phyloP scores from a whole-genome alignment of 139 green algal genomes.

The Chlamydomonas sp. region DNA sequence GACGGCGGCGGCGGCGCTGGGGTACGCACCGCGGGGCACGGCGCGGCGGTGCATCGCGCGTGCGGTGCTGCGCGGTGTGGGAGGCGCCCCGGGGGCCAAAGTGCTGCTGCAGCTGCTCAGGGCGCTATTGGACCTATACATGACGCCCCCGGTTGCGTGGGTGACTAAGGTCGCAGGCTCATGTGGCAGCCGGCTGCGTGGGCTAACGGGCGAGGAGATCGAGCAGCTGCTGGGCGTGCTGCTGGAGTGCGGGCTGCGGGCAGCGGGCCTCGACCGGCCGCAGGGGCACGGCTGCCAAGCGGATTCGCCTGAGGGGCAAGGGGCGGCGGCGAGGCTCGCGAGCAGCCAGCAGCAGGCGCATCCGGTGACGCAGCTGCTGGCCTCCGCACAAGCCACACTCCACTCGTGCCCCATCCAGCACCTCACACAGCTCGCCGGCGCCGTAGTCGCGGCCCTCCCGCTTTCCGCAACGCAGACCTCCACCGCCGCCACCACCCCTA shows the following conservation, averaged over 20 bases:
- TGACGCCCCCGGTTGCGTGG: constrained; percentile 2
- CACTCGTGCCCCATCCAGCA: constrained; percentile 8
- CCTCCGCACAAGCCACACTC: not conserved
- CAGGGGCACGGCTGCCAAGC: not conserved
- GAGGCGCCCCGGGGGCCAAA: not conserved
- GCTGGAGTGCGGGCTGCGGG: not conserved
- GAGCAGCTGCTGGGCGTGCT: constrained; percentile 5
- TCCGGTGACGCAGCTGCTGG: not conserved
- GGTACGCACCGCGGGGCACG: not conserved
- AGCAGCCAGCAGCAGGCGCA: not conserved
- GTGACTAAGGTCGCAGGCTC: not conserved
- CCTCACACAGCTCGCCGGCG: not conserved
- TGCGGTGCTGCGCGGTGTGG: not conserved
- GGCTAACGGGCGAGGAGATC: not conserved
- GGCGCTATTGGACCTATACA: not conserved
- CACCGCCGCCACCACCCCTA: not conserved
- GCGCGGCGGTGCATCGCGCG: not conserved
- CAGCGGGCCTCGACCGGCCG: not conserved
- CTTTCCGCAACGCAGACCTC: not conserved
- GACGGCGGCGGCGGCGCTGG: constrained; percentile 2
- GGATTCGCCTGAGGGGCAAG: not conserved
- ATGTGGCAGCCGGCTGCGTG: not conserved
- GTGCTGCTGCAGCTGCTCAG: not conserved
- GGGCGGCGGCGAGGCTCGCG: not conserved
- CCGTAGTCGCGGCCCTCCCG: constrained; percentile 6